Conservation (phyloP, 208 protist species). For the Crithidia acanthocephali region DNA sequence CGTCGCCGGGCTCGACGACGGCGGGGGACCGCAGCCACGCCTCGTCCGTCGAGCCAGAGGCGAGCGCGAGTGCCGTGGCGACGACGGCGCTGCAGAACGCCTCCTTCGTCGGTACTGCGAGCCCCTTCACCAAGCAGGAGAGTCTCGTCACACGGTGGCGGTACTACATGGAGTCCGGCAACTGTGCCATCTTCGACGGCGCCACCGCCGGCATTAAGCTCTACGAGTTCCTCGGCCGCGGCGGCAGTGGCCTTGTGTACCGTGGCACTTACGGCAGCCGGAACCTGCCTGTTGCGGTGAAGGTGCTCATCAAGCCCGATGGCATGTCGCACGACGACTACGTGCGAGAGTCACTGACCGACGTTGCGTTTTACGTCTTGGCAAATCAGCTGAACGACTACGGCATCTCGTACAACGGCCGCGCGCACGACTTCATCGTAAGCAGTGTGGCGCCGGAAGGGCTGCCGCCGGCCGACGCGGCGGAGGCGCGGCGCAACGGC, state of each 20-base stretch:
- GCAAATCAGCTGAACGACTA: conserved; percentile 78
- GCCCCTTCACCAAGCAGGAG: conserved; percentile 42
- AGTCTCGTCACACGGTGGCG: conserved; percentile 64
- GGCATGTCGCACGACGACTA: conserved; percentile 73
- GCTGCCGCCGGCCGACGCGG: conserved; percentile 53
- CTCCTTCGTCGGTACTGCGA: conserved; percentile 15
- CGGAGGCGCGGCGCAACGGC: conserved; percentile 34
- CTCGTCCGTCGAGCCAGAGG: neutral
- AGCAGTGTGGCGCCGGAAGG: conserved; percentile 53
- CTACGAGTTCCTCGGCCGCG: conserved; percentile 50
- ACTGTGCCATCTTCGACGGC: conserved; percentile 64
- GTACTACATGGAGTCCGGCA: conserved; percentile 55
- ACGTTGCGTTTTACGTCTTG: conserved; percentile 83
- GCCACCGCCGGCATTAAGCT: conserved; percentile 56
- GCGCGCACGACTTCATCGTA: conserved; percentile 85
- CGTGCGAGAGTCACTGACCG: conserved; percentile 80
- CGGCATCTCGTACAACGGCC: conserved; percentile 49
- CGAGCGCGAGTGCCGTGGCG: no score
- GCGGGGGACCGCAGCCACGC: neutral
- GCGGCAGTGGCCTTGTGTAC: conserved; percentile 86
- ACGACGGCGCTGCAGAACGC: neutral
- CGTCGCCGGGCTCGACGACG: neutral
- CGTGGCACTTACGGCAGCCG: conserved; percentile 54
- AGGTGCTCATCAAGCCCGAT: conserved; percentile 75
- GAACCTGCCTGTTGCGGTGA: conserved; percentile 77